Evolutionary conservation across 768 basidiomycete species (phyloP).

Genomic region (Astraeus odoratus): DNA sequence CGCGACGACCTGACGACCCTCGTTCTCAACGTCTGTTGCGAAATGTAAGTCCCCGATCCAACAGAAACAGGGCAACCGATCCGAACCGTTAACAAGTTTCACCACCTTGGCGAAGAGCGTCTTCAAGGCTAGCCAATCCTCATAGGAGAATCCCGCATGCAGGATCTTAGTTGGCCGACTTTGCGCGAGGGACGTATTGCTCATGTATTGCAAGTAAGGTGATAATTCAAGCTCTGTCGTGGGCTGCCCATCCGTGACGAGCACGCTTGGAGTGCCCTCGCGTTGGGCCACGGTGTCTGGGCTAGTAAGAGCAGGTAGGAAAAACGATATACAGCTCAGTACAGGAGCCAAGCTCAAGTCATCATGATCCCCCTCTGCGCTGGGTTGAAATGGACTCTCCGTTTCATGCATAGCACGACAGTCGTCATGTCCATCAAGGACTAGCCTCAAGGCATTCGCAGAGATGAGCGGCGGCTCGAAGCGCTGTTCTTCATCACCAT

Average conservation of each 20-base stretch:
- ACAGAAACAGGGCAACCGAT: conserved; percentile 6
- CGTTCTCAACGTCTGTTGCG: conserved; percentile 35
- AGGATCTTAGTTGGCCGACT: conserved; percentile 4
- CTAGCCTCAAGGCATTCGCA: too few relatives aligned
- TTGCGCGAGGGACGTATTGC: neutral
- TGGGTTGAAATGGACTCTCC: too few relatives aligned
- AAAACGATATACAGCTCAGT: neutral
- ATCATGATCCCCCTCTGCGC: too few relatives aligned
- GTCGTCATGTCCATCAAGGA: too few relatives aligned
- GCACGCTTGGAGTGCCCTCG: neutral
- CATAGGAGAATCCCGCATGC: conserved; percentile 14
- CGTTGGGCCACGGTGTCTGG: neutral
- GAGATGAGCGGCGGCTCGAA: too few relatives aligned
- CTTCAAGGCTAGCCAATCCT: conserved; percentile 66
- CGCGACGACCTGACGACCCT: conserved; percentile 36
- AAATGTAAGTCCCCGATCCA: neutral
- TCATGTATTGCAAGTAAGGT: conserved; percentile 1
- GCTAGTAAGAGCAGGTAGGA: neutral
- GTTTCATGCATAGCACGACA: too few relatives aligned
- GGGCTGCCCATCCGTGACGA: neutral
- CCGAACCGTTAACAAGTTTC: conserved; percentile 52
- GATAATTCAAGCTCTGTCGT: neutral
- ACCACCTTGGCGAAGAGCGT: conserved; percentile 52
- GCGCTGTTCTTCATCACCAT: too few relatives aligned
- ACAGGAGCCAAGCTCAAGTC: neutral